Evolutionary conservation across 768 basidiomycete species (phyloP), one percentile per base, ranked within the genome.

Genomic region (Scleroderma citrinum): DNA sequence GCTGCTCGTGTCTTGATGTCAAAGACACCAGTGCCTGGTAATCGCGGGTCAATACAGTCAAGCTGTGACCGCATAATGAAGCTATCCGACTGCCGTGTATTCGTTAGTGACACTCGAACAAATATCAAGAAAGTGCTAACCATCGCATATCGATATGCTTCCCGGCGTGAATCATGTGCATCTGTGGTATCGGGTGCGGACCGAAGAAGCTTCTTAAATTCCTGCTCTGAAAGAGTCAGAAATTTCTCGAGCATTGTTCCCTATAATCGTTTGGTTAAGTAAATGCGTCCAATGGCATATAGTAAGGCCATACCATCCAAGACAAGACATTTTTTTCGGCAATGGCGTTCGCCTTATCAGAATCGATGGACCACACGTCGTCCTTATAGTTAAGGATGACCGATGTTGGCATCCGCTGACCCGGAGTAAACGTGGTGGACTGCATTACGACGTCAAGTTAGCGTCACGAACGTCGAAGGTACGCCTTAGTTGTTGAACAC

Each of bases 1-100:
- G 83, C 86, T 0, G 92, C 93, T 40, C 95, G 80, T 0, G 95
- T 97, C 68, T 99, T 99, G 68, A 98, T 83, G 62, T 99, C 95
- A 57, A 99, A 99, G 1, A 94, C 83, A 24, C 92, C 92, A 0
- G 83, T 85, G 1, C 92, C 93, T 4, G 94, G 94, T 26, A 98
- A 69, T 37, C 87, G 76, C 12, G 68, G 56, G 59, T 97, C 89
- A 1, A 81, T 69, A 56, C 93, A 92, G 61, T 99, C 95, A 6
- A 99, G 76, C 63, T 99, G 95, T 0, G 94, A 95, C 13, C 95
- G 87, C 86, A 97, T 92, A 21, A 97, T 71, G 53, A 96, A 83
- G 13, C 63, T 62, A 5, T 66, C 55, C 7, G 68, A 70, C 77
- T 75, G 49, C 17, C 29, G 31, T 11, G 7, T 1, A 23, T 17